A percentile compares a stretch with the other conserved stretches of the same genome.
These are phyloP conservation scores for Raphanus raphanistrum DNA, from an alignment of 345 rosid species.

Conservation along the genomic window DNA sequence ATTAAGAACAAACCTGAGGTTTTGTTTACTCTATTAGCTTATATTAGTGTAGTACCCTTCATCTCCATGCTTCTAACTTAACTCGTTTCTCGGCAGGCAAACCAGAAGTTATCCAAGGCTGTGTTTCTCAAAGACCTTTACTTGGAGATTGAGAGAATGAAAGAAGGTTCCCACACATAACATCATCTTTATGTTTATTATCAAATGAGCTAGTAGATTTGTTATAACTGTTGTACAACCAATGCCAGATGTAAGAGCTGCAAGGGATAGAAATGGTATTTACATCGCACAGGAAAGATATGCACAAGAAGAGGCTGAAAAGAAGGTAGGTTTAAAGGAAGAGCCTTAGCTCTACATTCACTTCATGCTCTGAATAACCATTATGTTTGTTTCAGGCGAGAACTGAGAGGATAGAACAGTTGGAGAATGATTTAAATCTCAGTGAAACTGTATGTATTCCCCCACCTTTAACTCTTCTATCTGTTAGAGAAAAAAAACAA, in stretches of 20 bases:
- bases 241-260: constrained; percentile 83
- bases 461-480: constrained; percentile 7
- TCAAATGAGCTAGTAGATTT: too few species aligned
- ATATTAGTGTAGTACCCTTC: constrained; percentile 1
- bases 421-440: constrained; percentile 62
- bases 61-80: not conserved
- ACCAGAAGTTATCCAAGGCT: constrained; percentile 85
- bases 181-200: too few species aligned
- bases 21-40: constrained; percentile 12
- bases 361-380: not conserved
- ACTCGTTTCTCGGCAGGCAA: constrained; percentile 59
- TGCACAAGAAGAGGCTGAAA: constrained; percentile 82
- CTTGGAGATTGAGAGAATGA: constrained; percentile 84
- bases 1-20: constrained; percentile 97
- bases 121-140: constrained; percentile 85
- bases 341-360: not conserved
- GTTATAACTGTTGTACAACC: too few species aligned
- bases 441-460: constrained; percentile 55
- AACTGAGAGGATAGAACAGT: constrained; percentile 72
- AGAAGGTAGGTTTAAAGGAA: constrained; percentile 57
- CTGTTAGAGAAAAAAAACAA: constrained; percentile 4
- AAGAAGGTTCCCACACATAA: constrained; percentile 59
- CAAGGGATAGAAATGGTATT: constrained; percentile 91
- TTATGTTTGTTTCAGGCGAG: constrained; percentile 49
- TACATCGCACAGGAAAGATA: constrained; percentile 81